These are phyloP conservation scores for Chlamydomonas asymmetrica DNA, from an alignment of 139 green algal genomes.

Conservation along the genomic window DNA sequence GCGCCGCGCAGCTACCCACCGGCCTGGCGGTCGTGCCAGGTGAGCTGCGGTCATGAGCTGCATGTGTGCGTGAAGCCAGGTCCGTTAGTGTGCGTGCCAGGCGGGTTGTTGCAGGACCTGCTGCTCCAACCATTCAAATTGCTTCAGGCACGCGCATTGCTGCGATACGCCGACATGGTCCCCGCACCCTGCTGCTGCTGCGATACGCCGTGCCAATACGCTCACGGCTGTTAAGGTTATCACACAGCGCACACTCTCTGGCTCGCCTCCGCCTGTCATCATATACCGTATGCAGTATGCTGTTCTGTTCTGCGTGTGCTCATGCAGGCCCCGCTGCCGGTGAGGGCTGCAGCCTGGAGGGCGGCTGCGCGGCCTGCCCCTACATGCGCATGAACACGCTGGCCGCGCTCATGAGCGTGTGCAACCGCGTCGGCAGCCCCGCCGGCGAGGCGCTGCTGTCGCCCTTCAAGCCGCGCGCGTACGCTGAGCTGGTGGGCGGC, in stretches of 20 bases:
- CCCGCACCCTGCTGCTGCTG: too few species aligned
- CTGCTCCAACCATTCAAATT: too few species aligned
- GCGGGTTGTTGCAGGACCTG: too few species aligned
- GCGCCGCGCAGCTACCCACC: conserved; percentile 51
- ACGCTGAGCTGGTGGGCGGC: conserved; percentile 67
- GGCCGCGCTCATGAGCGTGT: conserved; percentile 58
- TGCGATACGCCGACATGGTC: too few species aligned
- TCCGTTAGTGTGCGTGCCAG: not conserved
- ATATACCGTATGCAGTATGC: conserved; percentile 8
- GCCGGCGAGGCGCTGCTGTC: conserved; percentile 70
- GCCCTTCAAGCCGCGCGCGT: conserved; percentile 67
- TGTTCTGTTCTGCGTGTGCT: conserved; percentile 22
- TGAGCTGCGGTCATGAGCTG: not conserved
- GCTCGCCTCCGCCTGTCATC: not conserved
- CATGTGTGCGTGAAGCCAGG: not conserved
- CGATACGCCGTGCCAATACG: too few species aligned
- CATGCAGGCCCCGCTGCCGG: conserved; percentile 68
- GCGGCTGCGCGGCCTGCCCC: conserved; percentile 94
- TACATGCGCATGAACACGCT: conserved; percentile 98
- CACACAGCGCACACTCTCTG: too few species aligned
- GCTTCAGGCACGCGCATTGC: too few species aligned
- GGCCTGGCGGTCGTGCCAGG: conserved; percentile 73
- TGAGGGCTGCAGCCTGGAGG: conserved; percentile 91
- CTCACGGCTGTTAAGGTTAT: too few species aligned
- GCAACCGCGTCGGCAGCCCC: conserved; percentile 36